A percentile compares a stretch with the other conserved stretches of the same genome.
Conservation (phyloP, 169 alveolate species). For the Plasmodium vivax region DNA sequence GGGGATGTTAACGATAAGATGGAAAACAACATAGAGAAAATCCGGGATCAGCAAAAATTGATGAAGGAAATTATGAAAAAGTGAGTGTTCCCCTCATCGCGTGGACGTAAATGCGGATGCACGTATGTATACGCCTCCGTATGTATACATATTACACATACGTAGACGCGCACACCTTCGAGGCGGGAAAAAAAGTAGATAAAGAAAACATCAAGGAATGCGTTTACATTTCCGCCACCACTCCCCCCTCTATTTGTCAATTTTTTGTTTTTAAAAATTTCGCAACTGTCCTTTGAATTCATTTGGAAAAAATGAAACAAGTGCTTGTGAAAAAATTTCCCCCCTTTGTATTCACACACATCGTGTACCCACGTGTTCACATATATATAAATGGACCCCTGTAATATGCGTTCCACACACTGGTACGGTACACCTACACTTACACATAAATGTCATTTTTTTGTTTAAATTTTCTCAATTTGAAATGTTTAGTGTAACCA, state of each 20-base stretch:
- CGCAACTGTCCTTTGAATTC: constrained; percentile 11
- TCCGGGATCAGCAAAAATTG: constrained; percentile 67
- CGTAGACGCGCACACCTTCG: not conserved
- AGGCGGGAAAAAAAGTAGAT: not conserved
- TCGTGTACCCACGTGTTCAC: not conserved
- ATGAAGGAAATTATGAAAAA: constrained; percentile 75
- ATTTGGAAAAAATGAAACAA: constrained; percentile 22
- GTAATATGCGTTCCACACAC: not conserved
- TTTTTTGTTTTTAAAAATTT: constrained; percentile 16
- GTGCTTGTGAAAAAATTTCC: not conserved
- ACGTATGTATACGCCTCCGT: not conserved
- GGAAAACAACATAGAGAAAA: constrained; percentile 73
- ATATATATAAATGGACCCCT: constrained; percentile 7
- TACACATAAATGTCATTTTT: constrained; percentile 7
- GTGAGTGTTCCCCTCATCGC: not conserved
- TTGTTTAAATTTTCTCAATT: constrained; percentile 25
- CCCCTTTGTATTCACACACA: not conserved
- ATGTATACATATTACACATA: not conserved
- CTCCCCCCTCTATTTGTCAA: not conserved
- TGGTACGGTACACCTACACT: not conserved
- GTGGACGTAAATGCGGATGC: not conserved
- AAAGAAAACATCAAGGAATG: not conserved
- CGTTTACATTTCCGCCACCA: not conserved
- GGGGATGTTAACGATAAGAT: constrained; percentile 53
- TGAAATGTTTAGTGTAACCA: constrained; percentile 13